These are phyloP conservation scores for Penicillium sp. DNA, from an alignment of 2,329 filamentous ascomycete species.

Conservation along the genomic window DNA sequence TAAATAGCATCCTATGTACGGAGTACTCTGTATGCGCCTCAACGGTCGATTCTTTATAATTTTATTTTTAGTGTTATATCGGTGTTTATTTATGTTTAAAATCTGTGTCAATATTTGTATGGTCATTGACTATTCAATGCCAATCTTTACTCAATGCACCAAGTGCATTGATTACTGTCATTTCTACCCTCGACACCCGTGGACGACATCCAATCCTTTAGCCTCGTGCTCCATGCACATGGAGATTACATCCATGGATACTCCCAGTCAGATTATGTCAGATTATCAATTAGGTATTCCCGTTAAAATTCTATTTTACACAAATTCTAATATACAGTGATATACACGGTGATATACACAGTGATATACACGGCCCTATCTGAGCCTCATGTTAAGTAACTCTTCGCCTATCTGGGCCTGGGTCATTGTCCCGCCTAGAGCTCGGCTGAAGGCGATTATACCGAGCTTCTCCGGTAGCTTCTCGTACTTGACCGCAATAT, in stretches of 20 bases:
- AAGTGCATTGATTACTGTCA: neutral
- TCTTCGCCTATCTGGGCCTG: constrained; percentile 17
- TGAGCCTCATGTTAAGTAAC: neutral
- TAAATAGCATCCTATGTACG: too few relatives aligned
- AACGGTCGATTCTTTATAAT: too few relatives aligned
- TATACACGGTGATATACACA: neutral
- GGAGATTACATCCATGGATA: neutral
- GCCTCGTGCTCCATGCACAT: constrained; percentile 9
- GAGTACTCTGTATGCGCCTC: too few relatives aligned
- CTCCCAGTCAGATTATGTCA: neutral
- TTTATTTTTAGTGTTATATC: neutral
- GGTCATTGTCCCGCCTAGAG: constrained; percentile 27
- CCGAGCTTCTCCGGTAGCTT: constrained; percentile 21
- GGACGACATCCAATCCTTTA: constrained; percentile 8
- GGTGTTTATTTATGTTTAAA: neutral
- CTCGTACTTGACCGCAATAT: constrained; percentile 32
- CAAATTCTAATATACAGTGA: neutral
- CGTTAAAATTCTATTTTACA: neutral
- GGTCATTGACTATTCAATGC: neutral
- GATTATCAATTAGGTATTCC: neutral
- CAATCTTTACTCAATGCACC: neutral
- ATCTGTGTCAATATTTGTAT: neutral
- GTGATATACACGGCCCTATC: neutral
- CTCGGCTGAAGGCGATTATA: constrained; percentile 19
- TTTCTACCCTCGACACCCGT: neutral